Conservation (phyloP, 2,329 filamentous ascomycete genomes). For the Trichoderma breve region DNA sequence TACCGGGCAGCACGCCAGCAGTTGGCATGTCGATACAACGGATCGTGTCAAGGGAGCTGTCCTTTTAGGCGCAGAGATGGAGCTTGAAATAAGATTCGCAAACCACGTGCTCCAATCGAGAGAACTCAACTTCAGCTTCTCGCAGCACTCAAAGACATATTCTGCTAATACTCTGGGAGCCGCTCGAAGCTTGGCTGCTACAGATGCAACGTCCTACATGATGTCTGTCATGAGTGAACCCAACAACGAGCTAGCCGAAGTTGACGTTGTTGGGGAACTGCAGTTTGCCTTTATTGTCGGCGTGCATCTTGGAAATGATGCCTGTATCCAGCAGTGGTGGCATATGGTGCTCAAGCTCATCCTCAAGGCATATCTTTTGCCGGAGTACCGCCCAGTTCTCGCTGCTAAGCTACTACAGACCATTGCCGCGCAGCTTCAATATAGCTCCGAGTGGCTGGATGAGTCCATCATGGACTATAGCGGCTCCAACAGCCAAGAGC, state of each 20-base stretch:
- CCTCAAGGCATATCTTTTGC: conserved; percentile 50
- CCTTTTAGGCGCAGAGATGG: conserved; percentile 38
- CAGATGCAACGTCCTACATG: conserved; percentile 50
- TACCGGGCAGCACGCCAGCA: conserved; percentile 39
- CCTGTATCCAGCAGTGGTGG: conserved; percentile 63
- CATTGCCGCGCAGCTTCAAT: conserved; percentile 55
- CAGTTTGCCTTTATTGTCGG: conserved; percentile 60
- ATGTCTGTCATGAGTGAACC: conserved; percentile 37
- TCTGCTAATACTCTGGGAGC: conserved; percentile 38
- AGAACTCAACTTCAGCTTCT: conserved; percentile 50
- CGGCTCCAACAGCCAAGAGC: conserved; percentile 31
- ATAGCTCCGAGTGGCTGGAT: conserved; percentile 50
- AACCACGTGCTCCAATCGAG: conserved; percentile 34
- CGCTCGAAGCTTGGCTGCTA: conserved; percentile 44
- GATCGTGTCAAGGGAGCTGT: conserved; percentile 50
- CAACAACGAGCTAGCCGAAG: conserved; percentile 29
- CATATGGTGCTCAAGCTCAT: conserved; percentile 52
- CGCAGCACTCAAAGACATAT: conserved; percentile 43
- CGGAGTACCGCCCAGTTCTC: conserved; percentile 43
- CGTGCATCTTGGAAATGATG: conserved; percentile 55
- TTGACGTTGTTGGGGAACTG: conserved; percentile 56
- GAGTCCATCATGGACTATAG: conserved; percentile 43
- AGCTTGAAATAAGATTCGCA: conserved; percentile 41
- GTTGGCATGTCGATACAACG: conserved; percentile 54
- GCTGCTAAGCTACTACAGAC: conserved; percentile 47